Base-by-base conservation (phyloP, 192 early-diverging fungal species). In the Backusella tuberculispora region DNA sequence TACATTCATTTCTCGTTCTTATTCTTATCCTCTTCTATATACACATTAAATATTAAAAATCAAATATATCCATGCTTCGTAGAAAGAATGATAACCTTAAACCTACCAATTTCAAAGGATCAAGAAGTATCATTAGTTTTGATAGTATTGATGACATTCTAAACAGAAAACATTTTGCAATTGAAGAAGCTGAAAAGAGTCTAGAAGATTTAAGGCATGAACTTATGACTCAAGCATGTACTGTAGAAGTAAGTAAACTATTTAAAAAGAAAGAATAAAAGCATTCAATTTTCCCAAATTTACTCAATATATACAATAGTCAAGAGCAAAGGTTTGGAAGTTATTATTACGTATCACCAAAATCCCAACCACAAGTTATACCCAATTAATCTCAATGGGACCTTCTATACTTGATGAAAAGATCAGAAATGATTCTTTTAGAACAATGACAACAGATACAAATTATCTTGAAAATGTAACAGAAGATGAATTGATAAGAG, bases 391-490 rank as follows among this genome's bases (percentile, higher is more conserved):
- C 45, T 80, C 87, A 13, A 83, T 87, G 50, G 93, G 94, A 21
- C 90, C 91, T 17, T 92, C 90, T n/a, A 48, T 72, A 0, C 88
- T 92, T 13, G 90, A 92, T 13, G 89, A 88, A 64, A 96, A 96
- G 79, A 94, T 98, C 76, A 85, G 92, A 73, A 95, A 98, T 79
- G 97, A 98, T 78, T 91, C 94, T 0, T 95, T 96, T 78, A 78
- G 94, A 41, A 96, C 95, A 2, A 80, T 96, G 80, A 87, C 91
- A 0, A 95, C 89, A 3, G 95, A 98, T 83, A 80, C 81, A 34
- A 88, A 86, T 56, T 97, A 96, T 78, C 81, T 85, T 9, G 86
- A 88, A 37, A 64, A 83, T 38, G 95, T 96, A 19, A 81, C 90
- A 10, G 90, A 95, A 24, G 90, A 88, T 41, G 85, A 92, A 74